Conservation (phyloP, 2,329 filamentous ascomycete species). For the Phaeosphaeriaceae sp. region DNA sequence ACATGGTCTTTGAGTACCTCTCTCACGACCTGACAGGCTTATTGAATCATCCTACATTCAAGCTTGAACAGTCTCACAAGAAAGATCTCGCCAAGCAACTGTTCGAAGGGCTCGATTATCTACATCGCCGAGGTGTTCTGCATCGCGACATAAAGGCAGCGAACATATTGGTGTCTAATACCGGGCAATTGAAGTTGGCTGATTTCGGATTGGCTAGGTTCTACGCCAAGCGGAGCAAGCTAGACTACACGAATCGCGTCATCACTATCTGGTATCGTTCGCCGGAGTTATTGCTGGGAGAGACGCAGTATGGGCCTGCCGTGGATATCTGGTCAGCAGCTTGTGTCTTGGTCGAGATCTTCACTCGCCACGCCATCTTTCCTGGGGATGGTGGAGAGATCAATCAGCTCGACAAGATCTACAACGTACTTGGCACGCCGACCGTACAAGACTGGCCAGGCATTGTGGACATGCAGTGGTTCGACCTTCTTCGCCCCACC, state of each 20-base stretch:
- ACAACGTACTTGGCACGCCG: conserved; percentile 87
- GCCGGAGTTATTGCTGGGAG: conserved; percentile 89
- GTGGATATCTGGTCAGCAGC: conserved; percentile 98
- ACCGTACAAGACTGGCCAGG: conserved; percentile 85
- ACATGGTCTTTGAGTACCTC: conserved; percentile 99
- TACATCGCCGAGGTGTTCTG: conserved; percentile 90
- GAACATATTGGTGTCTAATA: conserved; percentile 92
- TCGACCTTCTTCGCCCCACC: conserved; percentile 83
- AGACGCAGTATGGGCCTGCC: conserved; percentile 94
- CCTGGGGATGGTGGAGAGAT: conserved; percentile 96
- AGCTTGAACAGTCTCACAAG: conserved; percentile 82
- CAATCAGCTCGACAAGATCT: conserved; percentile 96
- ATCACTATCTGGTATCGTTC: conserved; percentile 99
- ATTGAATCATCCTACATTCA: conserved; percentile 92
- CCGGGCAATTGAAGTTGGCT: conserved; percentile 87
- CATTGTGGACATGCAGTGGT: conserved; percentile 95
- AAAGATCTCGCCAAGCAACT: conserved; percentile 93
- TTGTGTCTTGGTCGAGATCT: conserved; percentile 96
- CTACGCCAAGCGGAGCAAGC: conserved; percentile 87
- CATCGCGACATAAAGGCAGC: conserved; percentile 98
- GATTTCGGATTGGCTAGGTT: conserved; percentile 97
- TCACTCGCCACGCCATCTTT: conserved; percentile 91
- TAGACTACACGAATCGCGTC: conserved; percentile 97
- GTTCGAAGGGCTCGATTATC: conserved; percentile 91
- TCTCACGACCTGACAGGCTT: conserved; percentile 95